phyloP scores from a whole-genome alignment of 2,329 filamentous ascomycete genomes.

The Pseudodiploospora longispora region DNA sequence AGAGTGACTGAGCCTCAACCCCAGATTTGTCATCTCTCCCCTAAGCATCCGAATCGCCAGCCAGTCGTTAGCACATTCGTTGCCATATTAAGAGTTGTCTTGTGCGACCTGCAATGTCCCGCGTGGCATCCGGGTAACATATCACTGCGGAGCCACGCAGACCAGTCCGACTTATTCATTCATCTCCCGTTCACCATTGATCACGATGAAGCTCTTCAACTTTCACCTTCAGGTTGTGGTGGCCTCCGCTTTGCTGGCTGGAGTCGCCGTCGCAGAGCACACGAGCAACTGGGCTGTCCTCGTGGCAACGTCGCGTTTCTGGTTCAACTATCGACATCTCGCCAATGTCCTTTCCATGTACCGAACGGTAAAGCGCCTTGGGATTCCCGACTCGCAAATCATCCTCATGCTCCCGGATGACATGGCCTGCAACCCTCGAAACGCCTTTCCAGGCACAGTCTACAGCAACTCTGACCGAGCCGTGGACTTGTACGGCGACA shows the following conservation, averaged over 20 bases:
- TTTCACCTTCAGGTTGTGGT: constrained; percentile 40
- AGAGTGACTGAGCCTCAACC: no score
- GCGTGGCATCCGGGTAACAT: no score
- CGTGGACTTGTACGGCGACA: constrained; percentile 94
- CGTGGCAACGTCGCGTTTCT: constrained; percentile 97
- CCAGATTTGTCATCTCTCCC: no score
- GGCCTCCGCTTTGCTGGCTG: constrained; percentile 38
- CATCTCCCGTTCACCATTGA: not conserved
- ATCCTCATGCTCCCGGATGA: constrained; percentile 99
- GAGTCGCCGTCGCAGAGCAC: constrained; percentile 58
- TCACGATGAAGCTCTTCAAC: constrained; percentile 42
- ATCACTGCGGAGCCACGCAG: no score
- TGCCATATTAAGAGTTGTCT: no score
- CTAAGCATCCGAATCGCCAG: no score
- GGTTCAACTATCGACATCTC: constrained; percentile 99
- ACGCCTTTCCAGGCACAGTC: constrained; percentile 93
- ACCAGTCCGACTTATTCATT: no score
- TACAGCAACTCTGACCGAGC: constrained; percentile 97
- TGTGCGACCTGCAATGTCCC: no score
- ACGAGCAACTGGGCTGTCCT: constrained; percentile 99
- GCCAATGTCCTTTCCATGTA: constrained; percentile 97
- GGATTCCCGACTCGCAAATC: constrained; percentile 97
- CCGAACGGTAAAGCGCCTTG: constrained; percentile 93
- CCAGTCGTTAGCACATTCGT: no score
- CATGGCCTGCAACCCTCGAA: constrained; percentile 98